A percentile compares a stretch with the other conserved stretches of the same genome.
These are phyloP conservation scores for Corrigiola litoralis DNA, from an alignment of 179 eudicot species.

Conservation along the genomic window DNA sequence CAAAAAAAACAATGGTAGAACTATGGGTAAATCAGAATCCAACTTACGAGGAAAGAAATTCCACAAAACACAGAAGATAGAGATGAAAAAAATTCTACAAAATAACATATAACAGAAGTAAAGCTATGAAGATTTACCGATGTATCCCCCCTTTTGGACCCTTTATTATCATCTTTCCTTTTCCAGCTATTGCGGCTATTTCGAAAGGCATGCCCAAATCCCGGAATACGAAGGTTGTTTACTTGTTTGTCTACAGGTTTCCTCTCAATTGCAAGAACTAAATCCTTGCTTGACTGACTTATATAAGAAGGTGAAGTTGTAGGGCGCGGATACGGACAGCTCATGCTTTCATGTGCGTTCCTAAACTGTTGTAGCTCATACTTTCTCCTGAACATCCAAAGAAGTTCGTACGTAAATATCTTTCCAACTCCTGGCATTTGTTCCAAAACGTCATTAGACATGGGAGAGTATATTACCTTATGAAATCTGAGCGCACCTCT, in stretches of 20 bases:
- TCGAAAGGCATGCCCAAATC: conserved; percentile 70
- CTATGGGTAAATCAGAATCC: too few species aligned
- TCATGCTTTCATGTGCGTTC: conserved; percentile 30
- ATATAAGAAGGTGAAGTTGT: conserved; percentile 34
- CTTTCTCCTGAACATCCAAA: conserved; percentile 62
- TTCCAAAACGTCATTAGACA: not conserved
- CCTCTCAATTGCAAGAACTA: conserved; percentile 40
- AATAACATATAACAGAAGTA: not conserved
- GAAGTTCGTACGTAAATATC: conserved; percentile 8
- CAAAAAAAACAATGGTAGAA: not conserved
- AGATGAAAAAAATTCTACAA: not conserved
- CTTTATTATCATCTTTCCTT: conserved; percentile 51
- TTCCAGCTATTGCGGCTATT: conserved; percentile 82
- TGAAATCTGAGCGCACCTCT: conserved; percentile 82
- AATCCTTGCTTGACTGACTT: conserved; percentile 30
- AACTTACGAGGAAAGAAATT: too few species aligned
- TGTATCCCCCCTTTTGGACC: conserved; percentile 44
- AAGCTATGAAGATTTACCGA: conserved; percentile 49
- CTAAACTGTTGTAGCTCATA: conserved; percentile 74
- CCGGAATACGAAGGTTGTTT: conserved; percentile 48
- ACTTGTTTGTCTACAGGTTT: conserved; percentile 54
- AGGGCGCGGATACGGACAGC: conserved; percentile 51
- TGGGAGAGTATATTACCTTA: conserved; percentile 43
- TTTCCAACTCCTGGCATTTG: not conserved
- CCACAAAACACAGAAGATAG: not conserved